Conservation (phyloP, 2,329 filamentous ascomycete genomes). For the Paramyrothecium sp. region DNA sequence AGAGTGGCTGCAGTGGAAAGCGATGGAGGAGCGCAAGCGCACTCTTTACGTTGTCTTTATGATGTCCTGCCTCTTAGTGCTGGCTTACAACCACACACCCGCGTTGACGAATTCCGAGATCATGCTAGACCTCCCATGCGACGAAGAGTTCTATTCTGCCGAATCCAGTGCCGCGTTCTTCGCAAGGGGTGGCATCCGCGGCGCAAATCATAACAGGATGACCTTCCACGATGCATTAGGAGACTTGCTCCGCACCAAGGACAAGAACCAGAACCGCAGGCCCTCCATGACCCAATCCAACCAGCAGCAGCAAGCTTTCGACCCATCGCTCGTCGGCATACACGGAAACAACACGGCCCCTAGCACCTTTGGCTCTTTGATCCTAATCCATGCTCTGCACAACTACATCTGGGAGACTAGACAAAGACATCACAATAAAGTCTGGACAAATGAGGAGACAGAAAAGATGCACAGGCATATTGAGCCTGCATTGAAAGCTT, state of each 20-base stretch:
- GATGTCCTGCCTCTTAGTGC: constrained; percentile 85
- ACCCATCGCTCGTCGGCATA: constrained; percentile 34
- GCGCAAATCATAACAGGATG: constrained; percentile 67
- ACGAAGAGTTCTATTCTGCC: constrained; percentile 86
- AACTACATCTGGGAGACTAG: constrained; percentile 99
- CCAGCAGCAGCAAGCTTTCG: background rate
- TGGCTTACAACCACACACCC: constrained; percentile 89
- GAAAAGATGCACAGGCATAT: constrained; percentile 96
- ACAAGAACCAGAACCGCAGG: constrained; percentile 59
- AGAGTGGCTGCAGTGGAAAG: constrained; percentile 84
- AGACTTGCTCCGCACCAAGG: constrained; percentile 75
- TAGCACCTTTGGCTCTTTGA: constrained; percentile 87
- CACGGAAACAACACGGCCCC: constrained; percentile 67
- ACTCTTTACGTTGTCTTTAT: constrained; percentile 91
- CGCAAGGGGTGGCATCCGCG: constrained; percentile 69
- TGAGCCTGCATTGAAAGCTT: constrained; percentile 88
- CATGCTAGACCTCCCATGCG: constrained; percentile 82
- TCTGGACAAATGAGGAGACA: constrained; percentile 90
- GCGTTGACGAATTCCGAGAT: constrained; percentile 94
- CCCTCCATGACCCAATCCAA: constrained; percentile 22
- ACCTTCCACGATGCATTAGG: constrained; percentile 83
- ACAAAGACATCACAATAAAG: constrained; percentile 80
- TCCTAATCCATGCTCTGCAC: constrained; percentile 91
- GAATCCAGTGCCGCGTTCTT: constrained; percentile 82
- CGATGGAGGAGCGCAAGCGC: constrained; percentile 84